A percentile compares a stretch with the other conserved stretches of the same genome.
Evolutionary conservation across 1,284 basidiomycete genomes (phyloP).

Genomic region (Stygiomarasmius scandens): DNA sequence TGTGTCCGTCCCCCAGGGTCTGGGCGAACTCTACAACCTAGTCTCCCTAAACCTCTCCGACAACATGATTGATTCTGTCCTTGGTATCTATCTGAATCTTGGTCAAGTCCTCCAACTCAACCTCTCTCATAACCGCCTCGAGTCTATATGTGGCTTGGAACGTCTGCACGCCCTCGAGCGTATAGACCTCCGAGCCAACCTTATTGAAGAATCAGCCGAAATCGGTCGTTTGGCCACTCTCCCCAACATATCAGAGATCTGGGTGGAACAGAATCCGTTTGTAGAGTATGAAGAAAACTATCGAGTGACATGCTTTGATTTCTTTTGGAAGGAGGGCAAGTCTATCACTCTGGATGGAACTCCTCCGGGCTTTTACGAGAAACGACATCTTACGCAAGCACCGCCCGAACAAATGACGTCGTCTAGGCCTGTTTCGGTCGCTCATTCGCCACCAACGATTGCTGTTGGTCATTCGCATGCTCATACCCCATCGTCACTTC

Average conservation of each 20-base stretch:
- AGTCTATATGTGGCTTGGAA: slow-evolving; percentile 93
- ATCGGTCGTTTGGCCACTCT: slow-evolving; percentile 83
- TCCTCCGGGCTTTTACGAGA: slow-evolving; percentile 77
- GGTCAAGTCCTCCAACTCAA: slow-evolving; percentile 79
- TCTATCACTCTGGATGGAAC: slow-evolving; percentile 75
- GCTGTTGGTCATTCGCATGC: slow-evolving; percentile 49
- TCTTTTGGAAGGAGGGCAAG: slow-evolving; percentile 83
- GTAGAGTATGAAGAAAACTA: slow-evolving; percentile 72
- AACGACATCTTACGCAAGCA: slow-evolving; percentile 53
- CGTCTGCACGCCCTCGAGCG: slow-evolving; percentile 81
- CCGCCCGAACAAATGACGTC: slow-evolving; percentile 56
- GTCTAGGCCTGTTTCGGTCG: slow-evolving; percentile 48
- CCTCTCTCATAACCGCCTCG: slow-evolving; percentile 84
- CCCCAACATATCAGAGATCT: slow-evolving; percentile 77
- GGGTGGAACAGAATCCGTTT: slow-evolving; percentile 82
- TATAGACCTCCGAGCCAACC: slow-evolving; percentile 85
- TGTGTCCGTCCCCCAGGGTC: slow-evolving; percentile 78
- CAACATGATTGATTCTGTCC: slow-evolving; percentile 96
- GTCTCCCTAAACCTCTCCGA: slow-evolving; percentile 87
- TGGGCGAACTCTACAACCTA: slow-evolving; percentile 77
- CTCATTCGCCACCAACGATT: slow-evolving; percentile 61
- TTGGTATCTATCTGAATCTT: slow-evolving; percentile 84
- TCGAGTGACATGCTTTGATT: slow-evolving; percentile 77
- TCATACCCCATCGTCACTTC: slow-evolving; percentile 32
- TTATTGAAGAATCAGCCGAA: slow-evolving; percentile 83